Conservation (phyloP, 441 rosid genomes). For the Aleurites moluccanus region DNA sequence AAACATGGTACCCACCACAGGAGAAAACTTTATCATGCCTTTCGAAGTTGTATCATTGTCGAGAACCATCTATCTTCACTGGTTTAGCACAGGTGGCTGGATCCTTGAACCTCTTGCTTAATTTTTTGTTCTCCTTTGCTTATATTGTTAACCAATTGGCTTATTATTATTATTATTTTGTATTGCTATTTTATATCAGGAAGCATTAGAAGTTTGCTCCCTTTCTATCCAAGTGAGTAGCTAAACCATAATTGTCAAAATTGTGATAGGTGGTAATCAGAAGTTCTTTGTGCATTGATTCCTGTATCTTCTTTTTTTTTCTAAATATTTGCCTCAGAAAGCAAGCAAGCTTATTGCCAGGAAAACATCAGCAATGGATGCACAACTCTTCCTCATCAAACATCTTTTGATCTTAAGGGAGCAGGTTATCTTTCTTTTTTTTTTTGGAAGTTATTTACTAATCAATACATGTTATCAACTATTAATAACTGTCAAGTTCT, state of each 20-base stretch:
- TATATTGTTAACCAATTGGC: constrained; percentile 15
- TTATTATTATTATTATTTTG: constrained; percentile 17
- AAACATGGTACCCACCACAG: constrained; percentile 92
- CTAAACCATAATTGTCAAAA: constrained; percentile 19
- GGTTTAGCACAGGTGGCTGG: constrained; percentile 89
- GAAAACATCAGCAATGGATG: constrained; percentile 84
- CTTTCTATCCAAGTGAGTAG: constrained; percentile 79
- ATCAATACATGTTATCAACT: not conserved
- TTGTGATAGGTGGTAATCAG: constrained; percentile 1
- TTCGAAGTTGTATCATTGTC: constrained; percentile 82
- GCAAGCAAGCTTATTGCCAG: constrained; percentile 81
- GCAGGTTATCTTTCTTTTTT: constrained; percentile 54
- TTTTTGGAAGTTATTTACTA: constrained; percentile 23
- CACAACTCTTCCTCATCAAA: constrained; percentile 92
- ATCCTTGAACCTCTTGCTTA: constrained; percentile 19
- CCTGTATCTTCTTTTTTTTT: not conserved
- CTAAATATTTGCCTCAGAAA: constrained; percentile 50
- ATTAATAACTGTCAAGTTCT: constrained; percentile 19
- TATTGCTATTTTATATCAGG: constrained; percentile 53
- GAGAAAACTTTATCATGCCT: constrained; percentile 94
- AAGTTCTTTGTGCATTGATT: not conserved
- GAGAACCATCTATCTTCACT: constrained; percentile 87
- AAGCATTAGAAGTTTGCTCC: constrained; percentile 96
- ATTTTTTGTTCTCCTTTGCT: not conserved
- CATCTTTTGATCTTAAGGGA: constrained; percentile 90